phyloP scores from a whole-genome alignment of 108 stramenopile genomes.

The Nitzschia palea region DNA sequence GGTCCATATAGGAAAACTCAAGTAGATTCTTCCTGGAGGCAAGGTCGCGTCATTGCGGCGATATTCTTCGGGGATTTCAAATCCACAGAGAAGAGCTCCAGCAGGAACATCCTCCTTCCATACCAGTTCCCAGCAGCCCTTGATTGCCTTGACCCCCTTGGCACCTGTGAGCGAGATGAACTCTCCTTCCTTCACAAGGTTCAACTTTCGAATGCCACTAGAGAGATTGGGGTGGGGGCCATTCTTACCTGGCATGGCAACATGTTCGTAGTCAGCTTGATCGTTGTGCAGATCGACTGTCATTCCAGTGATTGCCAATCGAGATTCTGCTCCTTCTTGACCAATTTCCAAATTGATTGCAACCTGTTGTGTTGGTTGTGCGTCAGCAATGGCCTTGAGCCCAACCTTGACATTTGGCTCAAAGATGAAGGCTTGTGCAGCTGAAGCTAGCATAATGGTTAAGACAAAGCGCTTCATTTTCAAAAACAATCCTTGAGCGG shows the following conservation, averaged over 20 bases:
- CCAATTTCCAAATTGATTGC: slow-evolving; percentile 27
- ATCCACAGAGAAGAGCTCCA: slow-evolving; percentile 57
- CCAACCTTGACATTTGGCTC: background rate
- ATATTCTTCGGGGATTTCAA: slow-evolving; percentile 53
- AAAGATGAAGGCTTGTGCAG: background rate
- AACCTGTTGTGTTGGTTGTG: slow-evolving; percentile 1
- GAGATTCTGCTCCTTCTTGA: slow-evolving; percentile 7
- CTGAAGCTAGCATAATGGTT: background rate
- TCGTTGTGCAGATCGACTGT: slow-evolving; percentile 10
- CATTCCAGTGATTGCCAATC: slow-evolving; percentile 17
- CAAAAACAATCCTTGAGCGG: no score
- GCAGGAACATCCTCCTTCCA: slow-evolving; percentile 54
- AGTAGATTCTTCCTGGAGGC: slow-evolving; percentile 50
- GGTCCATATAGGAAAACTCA: slow-evolving; percentile 64
- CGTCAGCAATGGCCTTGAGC: slow-evolving; percentile 11
- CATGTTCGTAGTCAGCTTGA: background rate
- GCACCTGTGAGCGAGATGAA: slow-evolving; percentile 46
- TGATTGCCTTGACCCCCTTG: slow-evolving; percentile 28
- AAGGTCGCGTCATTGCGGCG: slow-evolving; percentile 53
- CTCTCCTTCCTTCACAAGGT: slow-evolving; percentile 37
- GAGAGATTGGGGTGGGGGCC: slow-evolving; percentile 68
- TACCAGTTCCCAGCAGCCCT: slow-evolving; percentile 67
- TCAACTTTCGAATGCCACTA: slow-evolving; percentile 40
- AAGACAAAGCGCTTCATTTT: no score
- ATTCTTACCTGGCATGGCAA: slow-evolving; percentile 54